Evolutionary conservation across 495 filamentous ascomycete genomes (phyloP), one percentile per base, ranked within the genome.

Genomic region (Aspergillus cristatus): DNA sequence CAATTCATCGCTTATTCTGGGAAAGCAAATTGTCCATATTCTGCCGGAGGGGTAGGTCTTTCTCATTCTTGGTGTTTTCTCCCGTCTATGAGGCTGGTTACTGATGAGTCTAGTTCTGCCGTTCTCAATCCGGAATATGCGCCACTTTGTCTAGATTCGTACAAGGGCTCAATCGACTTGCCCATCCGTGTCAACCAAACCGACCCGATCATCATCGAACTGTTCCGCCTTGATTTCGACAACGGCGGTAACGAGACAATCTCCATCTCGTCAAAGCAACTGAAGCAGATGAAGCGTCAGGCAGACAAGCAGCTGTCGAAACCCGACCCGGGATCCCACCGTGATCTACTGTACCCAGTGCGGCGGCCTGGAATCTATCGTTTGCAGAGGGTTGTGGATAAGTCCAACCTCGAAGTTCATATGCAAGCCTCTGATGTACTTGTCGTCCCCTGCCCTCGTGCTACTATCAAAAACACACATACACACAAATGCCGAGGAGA

Each of bases 11-110:
- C 72, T 95, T 49, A 95, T 97, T 37, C 72, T 94, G 55, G 91
- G 91, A 53, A 89, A 85, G 54, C 86, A 95, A 62, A 90, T 94
- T 44, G 87, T 98, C 52, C 87, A 98, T 52, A 93, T 97, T 55
- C 68, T 98, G 18, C 91, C 91, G 2, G 91, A 98, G 71, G 91
- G 91, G 78, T 89, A 57, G 50, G 79, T 63, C 14, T 32, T 20
- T 20, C 16, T 16, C 32, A n/a, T 8, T 34, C 14, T 16, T 14
- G 33, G 17, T 15, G 5, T 18, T 16, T 13, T 15, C 1, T 1
- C 26, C 15, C 29, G 14, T 0, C 20, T 28, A 25, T 25, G 2
- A 17, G 7, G 14, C 5, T 14, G 14, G 28, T 32, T 36, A 31
- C 63, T 66, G 39, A 67, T 43, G 8, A 42, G 31, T 30, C n/a